A percentile compares a stretch with the other conserved stretches of the same genome.
These are phyloP conservation scores for Chaetoscypha palmicola DNA, from an alignment of 2,329 filamentous ascomycete genomes.

Conservation along the genomic window DNA sequence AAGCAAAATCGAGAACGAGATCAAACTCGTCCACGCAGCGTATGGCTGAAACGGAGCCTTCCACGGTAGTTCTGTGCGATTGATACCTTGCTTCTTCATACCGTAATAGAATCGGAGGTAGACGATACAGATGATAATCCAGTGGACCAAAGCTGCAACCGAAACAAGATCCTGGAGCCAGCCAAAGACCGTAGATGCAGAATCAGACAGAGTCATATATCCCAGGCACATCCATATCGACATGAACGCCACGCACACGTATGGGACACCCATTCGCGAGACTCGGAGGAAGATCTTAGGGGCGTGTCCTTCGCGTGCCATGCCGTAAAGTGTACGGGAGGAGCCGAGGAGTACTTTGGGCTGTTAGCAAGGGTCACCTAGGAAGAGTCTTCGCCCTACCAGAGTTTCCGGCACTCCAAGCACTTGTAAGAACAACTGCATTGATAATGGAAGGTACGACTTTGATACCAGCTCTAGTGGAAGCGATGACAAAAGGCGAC, in stretches of 20 bases:
- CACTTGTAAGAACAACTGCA: conserved; percentile 65
- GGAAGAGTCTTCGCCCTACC: conserved; percentile 26
- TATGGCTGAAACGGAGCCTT: conserved; percentile 49
- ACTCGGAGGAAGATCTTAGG: conserved; percentile 48
- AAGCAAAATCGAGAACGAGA: conserved; percentile 44
- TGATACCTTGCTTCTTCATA: conserved; percentile 49
- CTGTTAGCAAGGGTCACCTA: background rate
- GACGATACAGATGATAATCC: conserved; percentile 53
- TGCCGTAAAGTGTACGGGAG: conserved; percentile 51
- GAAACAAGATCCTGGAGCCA: conserved; percentile 60
- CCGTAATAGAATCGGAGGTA: conserved; percentile 52
- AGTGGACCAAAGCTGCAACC: conserved; percentile 57
- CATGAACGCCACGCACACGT: conserved; percentile 49
- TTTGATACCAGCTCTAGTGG: conserved; percentile 58
- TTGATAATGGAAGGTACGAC: conserved; percentile 70
- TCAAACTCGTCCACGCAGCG: conserved; percentile 46
- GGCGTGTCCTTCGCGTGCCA: conserved; percentile 50
- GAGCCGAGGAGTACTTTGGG: conserved; percentile 50
- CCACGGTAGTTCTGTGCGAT: conserved; percentile 46
- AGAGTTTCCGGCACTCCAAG: conserved; percentile 63
- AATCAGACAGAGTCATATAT: conserved; percentile 59
- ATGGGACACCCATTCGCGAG: conserved; percentile 49
- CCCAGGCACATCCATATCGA: conserved; percentile 55
- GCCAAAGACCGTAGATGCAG: conserved; percentile 53
- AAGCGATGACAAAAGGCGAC: conserved; percentile 65